Percentiles rank a stretch among this genome's conserved stretches.
These are phyloP conservation scores for Gossypium trilobum DNA, from an alignment of 441 rosid genomes.

Conservation along the genomic window DNA sequence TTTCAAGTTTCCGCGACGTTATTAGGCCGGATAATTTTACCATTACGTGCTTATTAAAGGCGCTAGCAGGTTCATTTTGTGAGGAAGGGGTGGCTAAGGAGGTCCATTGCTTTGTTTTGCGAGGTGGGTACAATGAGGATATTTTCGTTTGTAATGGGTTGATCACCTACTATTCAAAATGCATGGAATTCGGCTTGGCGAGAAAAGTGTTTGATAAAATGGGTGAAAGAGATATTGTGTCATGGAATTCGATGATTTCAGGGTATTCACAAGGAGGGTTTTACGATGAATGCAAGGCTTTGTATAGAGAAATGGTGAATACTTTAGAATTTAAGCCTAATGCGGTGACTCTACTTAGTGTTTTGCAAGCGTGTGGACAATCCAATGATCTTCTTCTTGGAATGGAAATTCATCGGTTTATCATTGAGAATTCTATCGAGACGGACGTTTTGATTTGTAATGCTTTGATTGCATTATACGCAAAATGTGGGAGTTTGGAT, in stretches of 20 bases:
- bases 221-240: constrained; percentile 54
- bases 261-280: constrained; percentile 72
- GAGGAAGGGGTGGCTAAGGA: constrained; percentile 34
- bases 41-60: constrained; percentile 51
- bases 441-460: constrained; percentile 51
- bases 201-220: constrained; percentile 55
- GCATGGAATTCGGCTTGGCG: constrained; percentile 33
- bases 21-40: constrained; percentile 44
- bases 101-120: constrained; percentile 49
- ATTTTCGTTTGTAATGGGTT: constrained; percentile 52
- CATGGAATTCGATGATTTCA: constrained; percentile 79
- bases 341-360: constrained; percentile 45
- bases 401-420: constrained; percentile 51
- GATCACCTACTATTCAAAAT: constrained; percentile 53
- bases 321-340: constrained; percentile 43
- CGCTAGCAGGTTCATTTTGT: constrained; percentile 32
- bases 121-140: constrained; percentile 42
- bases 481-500: constrained; percentile 75
- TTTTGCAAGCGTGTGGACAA: constrained; percentile 78
- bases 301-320: constrained; percentile 47
- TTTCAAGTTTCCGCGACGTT: constrained; percentile 23
- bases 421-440: constrained; percentile 35
- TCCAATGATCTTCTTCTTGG: constrained; percentile 60
- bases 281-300: constrained; percentile 52
- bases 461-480: constrained; percentile 63